Conservation (phyloP, 139 green algal genomes). For the Axilococcus clingmanii region DNA sequence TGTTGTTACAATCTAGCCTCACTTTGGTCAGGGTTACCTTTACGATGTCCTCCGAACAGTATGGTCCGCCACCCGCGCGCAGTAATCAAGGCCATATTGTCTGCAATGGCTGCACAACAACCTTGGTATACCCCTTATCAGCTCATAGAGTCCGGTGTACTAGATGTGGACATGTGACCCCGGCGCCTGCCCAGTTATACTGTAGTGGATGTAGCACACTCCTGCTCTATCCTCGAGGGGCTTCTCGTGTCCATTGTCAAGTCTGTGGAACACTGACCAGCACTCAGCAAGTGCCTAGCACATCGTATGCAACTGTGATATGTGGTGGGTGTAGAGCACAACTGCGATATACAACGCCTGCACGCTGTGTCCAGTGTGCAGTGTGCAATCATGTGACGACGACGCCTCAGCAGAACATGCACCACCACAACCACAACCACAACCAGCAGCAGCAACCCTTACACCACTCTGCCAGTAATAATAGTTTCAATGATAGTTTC, state of each 20-base stretch:
- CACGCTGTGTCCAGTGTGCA: conserved; percentile 85
- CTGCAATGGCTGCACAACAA: conserved; percentile 63
- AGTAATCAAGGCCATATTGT: conserved; percentile 53
- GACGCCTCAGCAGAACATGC: background rate
- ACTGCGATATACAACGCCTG: conserved; percentile 81
- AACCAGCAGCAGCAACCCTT: background rate
- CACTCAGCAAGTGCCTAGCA: conserved; percentile 35
- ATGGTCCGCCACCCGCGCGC: too few relatives aligned
- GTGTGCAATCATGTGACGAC: conserved; percentile 82
- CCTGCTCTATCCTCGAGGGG: conserved; percentile 82
- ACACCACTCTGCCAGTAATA: background rate
- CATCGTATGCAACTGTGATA: conserved; percentile 69
- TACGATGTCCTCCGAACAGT: too few relatives aligned
- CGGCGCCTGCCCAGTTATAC: conserved; percentile 74
- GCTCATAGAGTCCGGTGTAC: conserved; percentile 83
- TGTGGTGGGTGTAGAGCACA: conserved; percentile 79
- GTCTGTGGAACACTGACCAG: conserved; percentile 77
- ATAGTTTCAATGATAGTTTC: background rate
- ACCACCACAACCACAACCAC: background rate
- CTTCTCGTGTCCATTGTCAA: conserved; percentile 83
- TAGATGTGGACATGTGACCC: conserved; percentile 70
- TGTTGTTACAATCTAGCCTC: background rate
- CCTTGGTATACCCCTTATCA: conserved; percentile 78
- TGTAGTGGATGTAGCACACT: conserved; percentile 82
- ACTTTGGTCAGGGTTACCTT: too few relatives aligned